phyloP scores from a whole-genome alignment of 2,329 filamentous ascomycete genomes.

The Lasiodiplodia gonubiensis region DNA sequence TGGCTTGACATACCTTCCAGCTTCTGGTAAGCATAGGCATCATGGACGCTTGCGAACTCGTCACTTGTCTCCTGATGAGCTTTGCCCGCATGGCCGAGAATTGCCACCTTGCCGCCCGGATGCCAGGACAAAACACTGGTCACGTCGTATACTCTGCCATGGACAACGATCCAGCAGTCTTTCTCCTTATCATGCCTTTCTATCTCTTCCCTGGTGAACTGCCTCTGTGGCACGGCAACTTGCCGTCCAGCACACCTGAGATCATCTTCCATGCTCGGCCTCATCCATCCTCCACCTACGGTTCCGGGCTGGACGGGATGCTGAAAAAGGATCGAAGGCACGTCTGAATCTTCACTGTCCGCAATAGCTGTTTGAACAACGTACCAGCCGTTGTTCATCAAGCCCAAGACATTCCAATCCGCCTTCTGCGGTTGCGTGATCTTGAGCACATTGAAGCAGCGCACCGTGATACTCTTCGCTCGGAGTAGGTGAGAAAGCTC shows the following conservation, averaged over 20 bases:
- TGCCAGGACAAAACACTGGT: constrained; percentile 57
- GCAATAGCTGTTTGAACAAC: constrained; percentile 49
- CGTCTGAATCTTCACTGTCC: constrained; percentile 40
- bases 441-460: constrained; percentile 58
- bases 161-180: constrained; percentile 62
- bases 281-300: constrained; percentile 58
- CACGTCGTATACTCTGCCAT: constrained; percentile 59
- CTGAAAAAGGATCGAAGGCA: constrained; percentile 49
- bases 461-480: constrained; percentile 52
- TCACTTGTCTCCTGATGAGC: constrained; percentile 57
- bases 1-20: constrained; percentile 42
- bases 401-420: constrained; percentile 58
- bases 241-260: constrained; percentile 54
- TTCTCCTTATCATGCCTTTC: constrained; percentile 56
- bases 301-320: constrained; percentile 54
- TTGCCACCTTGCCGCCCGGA: constrained; percentile 56
- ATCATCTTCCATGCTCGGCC: constrained; percentile 53
- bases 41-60: constrained; percentile 58
- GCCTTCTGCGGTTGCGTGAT: constrained; percentile 56
- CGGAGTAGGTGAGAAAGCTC: constrained; percentile 51
- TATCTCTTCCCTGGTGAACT: constrained; percentile 61
- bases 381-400: constrained; percentile 64
- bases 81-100: constrained; percentile 57
- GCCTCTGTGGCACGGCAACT: constrained; percentile 53
- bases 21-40: constrained; percentile 58